Conservation (phyloP, 176 grass and related monocot species). For the Carex myosuroides region DNA sequence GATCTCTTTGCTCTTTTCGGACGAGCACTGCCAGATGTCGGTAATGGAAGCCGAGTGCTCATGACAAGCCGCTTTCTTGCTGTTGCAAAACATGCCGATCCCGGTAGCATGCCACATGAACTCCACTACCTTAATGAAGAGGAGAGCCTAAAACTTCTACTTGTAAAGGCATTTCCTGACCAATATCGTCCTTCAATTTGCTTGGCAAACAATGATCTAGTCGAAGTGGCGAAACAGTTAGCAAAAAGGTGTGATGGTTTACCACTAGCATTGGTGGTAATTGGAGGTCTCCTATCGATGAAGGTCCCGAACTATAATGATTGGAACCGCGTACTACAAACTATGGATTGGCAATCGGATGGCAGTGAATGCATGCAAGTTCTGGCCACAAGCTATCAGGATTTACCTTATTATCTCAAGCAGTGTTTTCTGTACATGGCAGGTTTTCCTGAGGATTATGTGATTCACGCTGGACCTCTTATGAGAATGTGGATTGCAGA, state of each 20-base stretch:
- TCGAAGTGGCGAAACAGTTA: not conserved
- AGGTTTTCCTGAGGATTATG: slow-evolving; percentile 16
- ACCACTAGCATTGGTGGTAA: slow-evolving; percentile 8
- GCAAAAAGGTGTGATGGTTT: slow-evolving; percentile 9
- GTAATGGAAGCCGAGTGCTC: slow-evolving; percentile 8
- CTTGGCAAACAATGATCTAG: not conserved
- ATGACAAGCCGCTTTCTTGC: not conserved
- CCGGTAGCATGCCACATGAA: not conserved
- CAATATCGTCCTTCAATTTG: not conserved
- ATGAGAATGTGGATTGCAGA: slow-evolving; percentile 16
- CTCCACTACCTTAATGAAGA: not conserved
- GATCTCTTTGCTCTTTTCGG: not conserved
- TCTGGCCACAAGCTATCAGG: slow-evolving; percentile 11
- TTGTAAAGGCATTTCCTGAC: not conserved
- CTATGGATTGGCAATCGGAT: not conserved
- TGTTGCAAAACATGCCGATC: not conserved
- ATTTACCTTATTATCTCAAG: slow-evolving; percentile 14
- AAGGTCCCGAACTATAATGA: not conserved
- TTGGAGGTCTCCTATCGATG: not conserved
- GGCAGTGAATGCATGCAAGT: not conserved
- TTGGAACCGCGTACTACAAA: not conserved
- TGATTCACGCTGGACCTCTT: not conserved
- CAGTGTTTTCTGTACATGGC: slow-evolving; percentile 19
- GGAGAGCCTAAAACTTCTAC: not conserved
- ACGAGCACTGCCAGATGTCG: not conserved